Percentiles rank a stretch among this genome's conserved stretches.
Evolutionary conservation across 2,329 filamentous ascomycete species (phyloP).

Genomic region (Colletotrichum lindemuthianum): DNA sequence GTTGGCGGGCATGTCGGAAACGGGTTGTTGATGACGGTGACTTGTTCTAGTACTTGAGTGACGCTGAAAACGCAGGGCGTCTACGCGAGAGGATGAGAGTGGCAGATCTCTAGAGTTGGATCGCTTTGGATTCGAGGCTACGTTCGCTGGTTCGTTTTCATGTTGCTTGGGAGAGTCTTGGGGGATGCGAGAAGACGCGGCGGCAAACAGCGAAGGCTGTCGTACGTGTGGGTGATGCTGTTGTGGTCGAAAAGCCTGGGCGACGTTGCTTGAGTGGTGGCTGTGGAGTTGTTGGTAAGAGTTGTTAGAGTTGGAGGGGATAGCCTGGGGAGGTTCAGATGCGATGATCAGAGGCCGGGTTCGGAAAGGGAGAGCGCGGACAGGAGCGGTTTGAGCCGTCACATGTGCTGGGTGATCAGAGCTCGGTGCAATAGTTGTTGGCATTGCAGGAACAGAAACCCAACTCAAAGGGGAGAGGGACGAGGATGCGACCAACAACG

Average conservation of each 20-base stretch:
- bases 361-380: constrained; percentile 50
- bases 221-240: constrained; percentile 40
- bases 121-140: constrained; percentile 71
- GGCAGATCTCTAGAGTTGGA: constrained; percentile 72
- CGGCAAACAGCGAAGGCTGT: constrained; percentile 47
- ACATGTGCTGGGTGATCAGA: constrained; percentile 42
- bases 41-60: constrained; percentile 61
- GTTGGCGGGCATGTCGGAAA: constrained; percentile 60
- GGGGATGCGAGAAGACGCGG: constrained; percentile 44
- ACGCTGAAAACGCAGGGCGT: constrained; percentile 59
- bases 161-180: constrained; percentile 64
- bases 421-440: constrained; percentile 45
- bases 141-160: constrained; percentile 78
- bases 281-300: constrained; percentile 42
- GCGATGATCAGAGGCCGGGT: constrained; percentile 44
- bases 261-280: background rate
- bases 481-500: constrained; percentile 23
- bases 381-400: constrained; percentile 40
- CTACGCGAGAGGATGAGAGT: constrained; percentile 60
- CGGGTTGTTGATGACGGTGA: constrained; percentile 45
- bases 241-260: constrained; percentile 1
- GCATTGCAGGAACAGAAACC: constrained; percentile 42
- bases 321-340: constrained; percentile 31
- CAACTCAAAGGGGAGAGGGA: background rate
- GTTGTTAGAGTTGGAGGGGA: constrained; percentile 41